Base-by-base conservation (phyloP, 345 rosid species). In the Eucalyptus rudis region DNA sequence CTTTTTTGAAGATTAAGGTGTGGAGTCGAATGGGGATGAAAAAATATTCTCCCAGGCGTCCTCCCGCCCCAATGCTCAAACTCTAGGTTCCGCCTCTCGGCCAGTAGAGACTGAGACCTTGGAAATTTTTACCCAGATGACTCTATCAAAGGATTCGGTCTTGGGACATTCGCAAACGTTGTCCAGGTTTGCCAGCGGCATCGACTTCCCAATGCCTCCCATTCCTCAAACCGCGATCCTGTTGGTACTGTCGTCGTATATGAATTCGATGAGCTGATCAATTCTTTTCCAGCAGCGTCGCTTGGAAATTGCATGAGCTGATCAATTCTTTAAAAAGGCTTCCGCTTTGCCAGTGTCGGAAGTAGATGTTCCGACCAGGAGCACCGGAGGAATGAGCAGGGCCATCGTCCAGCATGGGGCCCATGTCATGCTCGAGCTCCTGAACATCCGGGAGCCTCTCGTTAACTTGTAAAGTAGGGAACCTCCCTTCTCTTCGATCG, bases 401-500 rank as follows among this genome's bases (percentile, higher is more conserved):
- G 62, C 62, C 62, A 56, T 56, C 62, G 12, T 56, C 62, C 29
- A 56, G 27, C 6, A 56, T 9, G 62, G 62, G 0, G 62, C 0
- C 27, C 62, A 56, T 56, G 59, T 91, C 88, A 5, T 11, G 88
- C 76, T 81, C 89, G 8, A 89, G 80, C 68, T 90, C 92, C 84
- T 81, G 88, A n/a, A 91, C 91, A 49, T 90, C 90, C 15, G 33
- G 49, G 58, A 91, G 88, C 93, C 91, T 81, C 87, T 44, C 47
- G n/a, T 90, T 86, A 43, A 87, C 90, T 83, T 88, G 89, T 16
- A 62, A 86, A 14, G 86, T 89, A 10, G 91, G 87, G 27, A 54
- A 87, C 68, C 91, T 93, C 68, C 92, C 91, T 88, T 93, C 94
- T 45, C 83, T 51, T 86, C 76, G 81, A n/a, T 87, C 91, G 40